Evolutionary conservation across 2,329 filamentous ascomycete species (phyloP).

Genomic region (Verruconis gallopava): DNA sequence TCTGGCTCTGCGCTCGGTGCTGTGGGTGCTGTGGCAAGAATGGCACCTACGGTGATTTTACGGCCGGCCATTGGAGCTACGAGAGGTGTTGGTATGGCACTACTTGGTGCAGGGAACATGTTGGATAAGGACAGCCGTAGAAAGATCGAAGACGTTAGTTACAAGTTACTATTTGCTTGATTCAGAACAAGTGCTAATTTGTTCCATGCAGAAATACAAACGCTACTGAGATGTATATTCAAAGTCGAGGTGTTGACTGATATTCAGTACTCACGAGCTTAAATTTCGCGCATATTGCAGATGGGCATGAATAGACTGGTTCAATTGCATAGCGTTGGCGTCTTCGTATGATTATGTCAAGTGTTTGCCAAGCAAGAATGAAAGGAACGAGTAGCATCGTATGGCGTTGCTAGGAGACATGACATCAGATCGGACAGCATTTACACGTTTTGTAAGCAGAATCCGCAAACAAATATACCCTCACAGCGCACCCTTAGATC

Average conservation of each 20-base stretch:
- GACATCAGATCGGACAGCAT: too few species aligned
- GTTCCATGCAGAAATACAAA: conserved; percentile 21
- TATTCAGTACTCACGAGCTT: too few species aligned
- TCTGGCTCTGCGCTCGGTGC: conserved; percentile 69
- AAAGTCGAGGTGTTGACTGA: background rate
- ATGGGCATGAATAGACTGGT: too few species aligned
- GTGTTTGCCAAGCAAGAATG: too few species aligned
- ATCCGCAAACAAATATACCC: too few species aligned
- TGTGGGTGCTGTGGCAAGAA: conserved; percentile 61
- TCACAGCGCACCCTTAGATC: too few species aligned
- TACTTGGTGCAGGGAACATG: conserved; percentile 85
- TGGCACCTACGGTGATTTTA: conserved; percentile 87
- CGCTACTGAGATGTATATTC: conserved; percentile 9
- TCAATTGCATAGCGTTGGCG: too few species aligned
- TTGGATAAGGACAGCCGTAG: conserved; percentile 72
- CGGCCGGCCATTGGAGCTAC: conserved; percentile 81
- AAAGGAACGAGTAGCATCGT: too few species aligned
- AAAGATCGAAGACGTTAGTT: conserved; percentile 73
- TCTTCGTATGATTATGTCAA: too few species aligned
- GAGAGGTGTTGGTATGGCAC: conserved; percentile 75
- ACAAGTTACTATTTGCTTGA: conserved; percentile 7
- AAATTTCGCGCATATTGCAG: too few species aligned
- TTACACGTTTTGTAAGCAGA: too few species aligned
- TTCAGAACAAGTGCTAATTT: background rate
- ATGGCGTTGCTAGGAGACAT: too few species aligned